Evolutionary conservation across 352 stramenopile species (phyloP), one percentile per base, ranked within the genome.

Genomic region (Peronospora destructor): DNA sequence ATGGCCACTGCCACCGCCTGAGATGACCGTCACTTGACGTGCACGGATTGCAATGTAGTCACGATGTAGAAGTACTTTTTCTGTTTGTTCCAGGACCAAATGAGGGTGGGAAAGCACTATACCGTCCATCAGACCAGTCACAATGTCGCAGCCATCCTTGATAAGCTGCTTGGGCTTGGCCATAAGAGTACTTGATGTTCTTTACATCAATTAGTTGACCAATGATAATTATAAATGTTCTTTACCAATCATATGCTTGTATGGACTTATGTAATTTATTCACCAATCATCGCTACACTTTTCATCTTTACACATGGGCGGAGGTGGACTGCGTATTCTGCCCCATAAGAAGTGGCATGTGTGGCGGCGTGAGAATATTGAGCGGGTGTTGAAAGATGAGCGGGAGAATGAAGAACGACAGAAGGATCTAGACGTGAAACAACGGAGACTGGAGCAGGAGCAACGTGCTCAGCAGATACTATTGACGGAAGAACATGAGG

Each of bases 341-440:
- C 68, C 68, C 5, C 76, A 87, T 47, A 93, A 93, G 69, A 85
- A 76, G 45, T 93, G 82, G 82, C 79, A 93, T 54, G 82, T 93
- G 21, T 93, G 82, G 82, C 76, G 76, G 7, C 71, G 79, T 13
- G 79, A 91, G 40, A 89, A 89, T 64, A 84, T 89, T 40, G 79
- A 90, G 58, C 79, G 78, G 37, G 79, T 91, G 53, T 44, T 69
- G 21, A 66, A 73, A 8, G 79, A 93, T 50, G 81, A 91, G 62
- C 73, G 84, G 12, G 45, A 66, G 45, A 49, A 78, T 33, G 61
- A 72, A 26, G 36, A 64, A 38, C 26, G 64, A 26, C 45, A 64
- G 11, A 61, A 59, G n/a, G 28, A 32, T 10, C 13, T 43, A 6
- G 42, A 56, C 0, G 37, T 23, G 3, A 58, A 68, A 37, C 41